Percentiles rank a stretch among this genome's conserved stretches.
Conservation (phyloP, 306 rosid species). For the Pterocarpus macrocarpus region DNA sequence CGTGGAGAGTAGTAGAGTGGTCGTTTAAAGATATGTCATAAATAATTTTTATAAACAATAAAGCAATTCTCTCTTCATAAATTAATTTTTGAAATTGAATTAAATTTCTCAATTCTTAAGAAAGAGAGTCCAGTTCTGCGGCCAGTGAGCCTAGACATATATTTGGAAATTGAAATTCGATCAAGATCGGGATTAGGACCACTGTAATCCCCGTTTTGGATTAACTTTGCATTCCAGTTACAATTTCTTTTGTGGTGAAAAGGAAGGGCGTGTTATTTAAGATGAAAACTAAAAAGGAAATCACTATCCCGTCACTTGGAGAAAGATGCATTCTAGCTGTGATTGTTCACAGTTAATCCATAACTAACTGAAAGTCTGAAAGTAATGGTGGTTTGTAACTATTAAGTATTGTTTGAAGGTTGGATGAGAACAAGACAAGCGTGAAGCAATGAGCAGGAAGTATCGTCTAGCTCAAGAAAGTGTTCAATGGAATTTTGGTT, state of each 20-base stretch:
- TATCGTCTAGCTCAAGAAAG: slow-evolving; percentile 9
- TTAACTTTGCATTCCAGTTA: no score
- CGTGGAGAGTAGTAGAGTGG: no score
- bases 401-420: slow-evolving; percentile 11
- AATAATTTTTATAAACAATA: no score
- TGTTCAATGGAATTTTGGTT: slow-evolving; percentile 34
- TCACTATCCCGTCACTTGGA: no score
- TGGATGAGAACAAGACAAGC: slow-evolving; percentile 22
- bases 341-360: no score
- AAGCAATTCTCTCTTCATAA: no score
- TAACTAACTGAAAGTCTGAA: no score
- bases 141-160: slow-evolving; percentile 49
- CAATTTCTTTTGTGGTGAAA: neutral
- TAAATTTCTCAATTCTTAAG: no score
- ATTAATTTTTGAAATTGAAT: no score
- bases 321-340: no score
- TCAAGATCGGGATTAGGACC: neutral
- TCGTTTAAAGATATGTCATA: no score
- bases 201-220: neutral
- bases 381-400: neutral
- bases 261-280: neutral
- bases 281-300: no score
- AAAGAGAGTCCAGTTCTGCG: slow-evolving; percentile 9
- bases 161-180: slow-evolving; percentile 31
- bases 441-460: slow-evolving; percentile 26